Base-by-base conservation (phyloP, 176 grass and related monocot species). In the Paspalum vaginatum region DNA sequence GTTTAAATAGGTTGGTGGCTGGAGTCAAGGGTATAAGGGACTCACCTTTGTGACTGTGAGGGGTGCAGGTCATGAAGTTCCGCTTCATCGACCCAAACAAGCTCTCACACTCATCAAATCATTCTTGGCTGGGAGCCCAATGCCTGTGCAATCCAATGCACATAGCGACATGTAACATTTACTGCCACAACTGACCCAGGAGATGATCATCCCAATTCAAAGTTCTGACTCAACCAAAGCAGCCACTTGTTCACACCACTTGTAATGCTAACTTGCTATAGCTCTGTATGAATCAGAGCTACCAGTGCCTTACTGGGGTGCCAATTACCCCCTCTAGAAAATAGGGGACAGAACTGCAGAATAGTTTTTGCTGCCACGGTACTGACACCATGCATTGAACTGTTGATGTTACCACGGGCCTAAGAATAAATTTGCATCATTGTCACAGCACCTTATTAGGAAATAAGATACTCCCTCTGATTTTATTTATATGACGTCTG, bases 61-160 rank as follows among this genome's bases (percentile, higher is more conserved):
- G 66, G 96, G 96, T 58, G 96, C 96, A 0, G 92, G 92, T 65
- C 96, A 99, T 70, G 96, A 99, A 87, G 96, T 95, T 80, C 90
- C 96, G 52, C 81, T 95, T 22, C 92, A 95, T 89, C 86, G 82
- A 38, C 92, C 92, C 25, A 99, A 99, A 62, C 90, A 93, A 41
- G 88, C 96, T 54, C 88, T 99, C 13, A 86, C 86, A 70, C 88
- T 99, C 62, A 68, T 99, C 63, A 90, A 93, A 83, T 74, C 96
- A 48, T 99, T 95, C 81, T 85, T 95, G 71, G 74, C 88, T 49
- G 96, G 96, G 55, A 91, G 81, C 25, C 79, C 92, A 67, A 99
- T 99, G 92, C 92, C 96, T 4, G 79, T 81, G 21, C 63, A 70
- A 4, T 52, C 88, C 32, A 75, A 80, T 68, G 43, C 86, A 72